Evolutionary conservation across 805 yeast species (phyloP).

Genomic region (Zygosaccharomyces pseudorouxii): DNA sequence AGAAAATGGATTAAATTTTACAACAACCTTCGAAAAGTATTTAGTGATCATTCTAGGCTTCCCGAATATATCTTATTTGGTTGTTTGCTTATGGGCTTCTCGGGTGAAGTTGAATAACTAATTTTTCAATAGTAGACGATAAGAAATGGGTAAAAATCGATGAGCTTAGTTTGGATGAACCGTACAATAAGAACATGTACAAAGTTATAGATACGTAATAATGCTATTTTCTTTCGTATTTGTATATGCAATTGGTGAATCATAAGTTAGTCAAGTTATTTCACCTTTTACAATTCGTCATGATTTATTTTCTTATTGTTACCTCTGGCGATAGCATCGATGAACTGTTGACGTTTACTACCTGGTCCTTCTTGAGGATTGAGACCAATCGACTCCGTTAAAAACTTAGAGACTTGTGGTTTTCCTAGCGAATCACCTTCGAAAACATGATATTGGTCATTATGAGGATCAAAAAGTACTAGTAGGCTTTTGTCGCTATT

Average conservation of each 20-base stretch:
- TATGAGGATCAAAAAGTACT: slow-evolving; percentile 21
- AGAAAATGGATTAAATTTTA: slow-evolving; percentile 74
- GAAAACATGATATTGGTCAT: slow-evolving; percentile 19
- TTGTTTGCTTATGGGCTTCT: neutral
- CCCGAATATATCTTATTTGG: neutral
- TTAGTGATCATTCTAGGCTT: slow-evolving; percentile 69
- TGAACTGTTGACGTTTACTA: slow-evolving; percentile 23
- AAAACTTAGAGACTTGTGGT: slow-evolving; percentile 22
- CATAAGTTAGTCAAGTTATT: slow-evolving; percentile 10
- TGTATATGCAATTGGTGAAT: neutral
- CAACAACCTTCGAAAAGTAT: slow-evolving; percentile 71
- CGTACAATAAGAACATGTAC: neutral
- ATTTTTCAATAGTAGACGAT: neutral
- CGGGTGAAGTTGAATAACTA: neutral
- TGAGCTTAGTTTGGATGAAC: neutral
- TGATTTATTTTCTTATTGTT: slow-evolving; percentile 15
- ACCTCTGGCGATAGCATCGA: slow-evolving; percentile 22
- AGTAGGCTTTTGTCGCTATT: slow-evolving; percentile 18
- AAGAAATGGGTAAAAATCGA: neutral
- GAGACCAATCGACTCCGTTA: slow-evolving; percentile 15
- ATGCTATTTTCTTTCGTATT: neutral
- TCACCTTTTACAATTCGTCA: slow-evolving; percentile 23
- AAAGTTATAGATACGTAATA: neutral
- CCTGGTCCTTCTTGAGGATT: slow-evolving; percentile 35
- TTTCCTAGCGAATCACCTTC: slow-evolving; percentile 24